These are phyloP conservation scores for Dactylellina drechsleri DNA, from an alignment of 2,329 filamentous ascomycete species.

Conservation along the genomic window DNA sequence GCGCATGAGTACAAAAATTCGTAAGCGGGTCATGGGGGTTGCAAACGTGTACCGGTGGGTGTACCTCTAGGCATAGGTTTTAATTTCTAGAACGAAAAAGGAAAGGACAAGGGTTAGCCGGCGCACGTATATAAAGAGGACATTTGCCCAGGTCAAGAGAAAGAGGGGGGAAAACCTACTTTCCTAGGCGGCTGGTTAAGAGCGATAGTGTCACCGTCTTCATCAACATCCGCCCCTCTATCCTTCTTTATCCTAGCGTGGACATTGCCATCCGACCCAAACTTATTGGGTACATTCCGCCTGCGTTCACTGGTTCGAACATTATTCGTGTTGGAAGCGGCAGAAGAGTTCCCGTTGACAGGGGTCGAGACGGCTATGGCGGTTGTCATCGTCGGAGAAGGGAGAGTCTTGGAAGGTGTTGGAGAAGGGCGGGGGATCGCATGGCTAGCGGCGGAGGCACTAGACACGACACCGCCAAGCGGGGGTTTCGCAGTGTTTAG, in stretches of 20 bases:
- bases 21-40: constrained; percentile 29
- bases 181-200: constrained; percentile 49
- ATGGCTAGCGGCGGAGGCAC: constrained; percentile 42
- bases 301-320: constrained; percentile 50
- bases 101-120: constrained; percentile 19
- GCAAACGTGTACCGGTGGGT: constrained; percentile 54
- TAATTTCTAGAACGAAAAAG: constrained; percentile 44
- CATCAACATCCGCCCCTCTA: constrained; percentile 44
- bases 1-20: constrained; percentile 45
- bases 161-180: constrained; percentile 17
- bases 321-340: constrained; percentile 41
- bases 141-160: not conserved
- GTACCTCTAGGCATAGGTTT: constrained; percentile 55
- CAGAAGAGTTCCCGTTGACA: constrained; percentile 26
- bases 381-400: constrained; percentile 47
- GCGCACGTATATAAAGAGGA: constrained; percentile 13
- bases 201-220: constrained; percentile 47
- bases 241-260: constrained; percentile 47
- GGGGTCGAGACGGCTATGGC: constrained; percentile 44
- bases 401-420: constrained; percentile 52
- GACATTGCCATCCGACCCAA: constrained; percentile 33
- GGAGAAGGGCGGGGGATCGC: constrained; percentile 55
- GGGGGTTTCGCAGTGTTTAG: constrained; percentile 49
- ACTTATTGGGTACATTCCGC: constrained; percentile 47
- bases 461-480: constrained; percentile 47